Evolutionary conservation across 2,329 filamentous ascomycete genomes (phyloP).

Genomic region (Neurospora sp.): DNA sequence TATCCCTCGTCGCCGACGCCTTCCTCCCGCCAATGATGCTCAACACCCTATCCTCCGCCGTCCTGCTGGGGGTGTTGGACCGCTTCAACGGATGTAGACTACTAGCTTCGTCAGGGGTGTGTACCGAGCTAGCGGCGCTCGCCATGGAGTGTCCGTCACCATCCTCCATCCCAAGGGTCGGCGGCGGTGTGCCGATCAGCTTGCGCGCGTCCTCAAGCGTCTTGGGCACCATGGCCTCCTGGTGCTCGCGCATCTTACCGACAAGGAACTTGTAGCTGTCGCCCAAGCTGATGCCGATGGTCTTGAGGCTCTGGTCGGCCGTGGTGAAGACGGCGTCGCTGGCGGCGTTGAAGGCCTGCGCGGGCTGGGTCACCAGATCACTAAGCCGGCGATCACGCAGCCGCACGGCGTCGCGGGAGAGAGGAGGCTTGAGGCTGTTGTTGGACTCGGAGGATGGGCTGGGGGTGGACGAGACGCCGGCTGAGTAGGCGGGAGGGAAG

Average conservation of each 20-base stretch:
- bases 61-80: slow-evolving; percentile 15
- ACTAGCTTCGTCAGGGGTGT: slow-evolving; percentile 27
- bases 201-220: slow-evolving; percentile 89
- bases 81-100: slow-evolving; percentile 5
- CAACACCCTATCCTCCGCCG: slow-evolving; percentile 54
- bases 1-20: slow-evolving; percentile 43
- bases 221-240: slow-evolving; percentile 61
- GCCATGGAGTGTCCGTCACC: slow-evolving; percentile 44
- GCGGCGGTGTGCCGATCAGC: slow-evolving; percentile 66
- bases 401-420: slow-evolving; percentile 33
- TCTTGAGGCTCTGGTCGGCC: slow-evolving; percentile 86
- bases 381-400: slow-evolving; percentile 68
- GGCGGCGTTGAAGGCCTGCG: slow-evolving; percentile 70
- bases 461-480: slow-evolving; percentile 28
- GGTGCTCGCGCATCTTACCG: slow-evolving; percentile 71
- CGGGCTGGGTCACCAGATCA: slow-evolving; percentile 76
- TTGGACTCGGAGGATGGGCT: slow-evolving; percentile 20
- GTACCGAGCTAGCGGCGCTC: slow-evolving; percentile 43
- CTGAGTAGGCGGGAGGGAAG: slow-evolving; percentile 47
- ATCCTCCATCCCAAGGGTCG: slow-evolving; percentile 33
- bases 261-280: slow-evolving; percentile 92
- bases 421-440: slow-evolving; percentile 17
- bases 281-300: slow-evolving; percentile 80
- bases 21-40: slow-evolving; percentile 62
- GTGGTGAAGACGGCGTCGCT: slow-evolving; percentile 79